Evolutionary conservation across 805 yeast species (phyloP), one percentile per base, ranked within the genome.

Genomic region (Wickerhamomyces subpelliculosus): DNA sequence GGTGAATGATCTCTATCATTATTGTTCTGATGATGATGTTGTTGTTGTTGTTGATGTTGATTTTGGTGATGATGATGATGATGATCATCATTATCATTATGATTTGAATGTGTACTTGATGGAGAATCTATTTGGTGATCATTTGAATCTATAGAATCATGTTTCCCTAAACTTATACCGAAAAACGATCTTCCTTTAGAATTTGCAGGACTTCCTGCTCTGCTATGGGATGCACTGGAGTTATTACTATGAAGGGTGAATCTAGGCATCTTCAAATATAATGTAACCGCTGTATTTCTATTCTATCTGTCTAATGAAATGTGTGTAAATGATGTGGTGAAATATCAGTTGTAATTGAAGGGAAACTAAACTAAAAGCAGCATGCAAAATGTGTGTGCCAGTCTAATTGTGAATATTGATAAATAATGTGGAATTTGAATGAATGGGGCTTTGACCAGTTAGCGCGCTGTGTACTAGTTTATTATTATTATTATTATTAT

Each of bases 91-190:
- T 17, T 26, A 20, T 28, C 34, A n/a, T 22, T 33, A 18, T 36
- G 31, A 34, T 34, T 35, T 35, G 30, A 22, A 23, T 19, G 27
- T 27, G 22, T 11, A 29, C 32, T 29, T 29, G 32, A 18, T 12
- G 32, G 22, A 4, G 32, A 29, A 5, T 29, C 32, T 12, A 42
- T 35, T 12, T 43, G 44, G n/a, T n/a, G n/a, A n/a, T n/a, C n/a
- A 4, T 41, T 32, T 12, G 45, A 42, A 10, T 41, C 27, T 11
- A 18, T 4, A 8, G 41, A 37, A 24, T 37, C 43, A 17, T 40
- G 32, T 27, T 32, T 41, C 12, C 44, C 38, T 16, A 38, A 13
- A 20, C 33, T 28, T 10, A 41, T 20, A 10, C 44, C 43, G 21
- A 37, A 41, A 19, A 41, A 41, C 2, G 41, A 38, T 26, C 36